Evolutionary conservation across 2,329 filamentous ascomycete genomes (phyloP).

Genomic region (Colletotrichum lentis): DNA sequence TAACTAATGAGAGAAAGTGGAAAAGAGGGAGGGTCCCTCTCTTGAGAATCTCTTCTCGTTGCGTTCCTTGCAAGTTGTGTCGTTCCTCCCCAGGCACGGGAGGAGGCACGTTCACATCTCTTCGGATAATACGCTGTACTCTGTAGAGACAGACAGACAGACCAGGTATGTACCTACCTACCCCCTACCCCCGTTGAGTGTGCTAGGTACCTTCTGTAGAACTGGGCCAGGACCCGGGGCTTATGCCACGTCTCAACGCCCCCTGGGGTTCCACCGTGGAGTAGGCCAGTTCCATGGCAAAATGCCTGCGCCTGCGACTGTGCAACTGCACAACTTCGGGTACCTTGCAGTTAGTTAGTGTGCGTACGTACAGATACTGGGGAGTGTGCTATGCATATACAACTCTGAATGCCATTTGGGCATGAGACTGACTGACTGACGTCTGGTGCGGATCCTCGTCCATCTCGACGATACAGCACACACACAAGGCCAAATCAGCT

Average conservation of each 20-base stretch:
- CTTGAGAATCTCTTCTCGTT: not conserved
- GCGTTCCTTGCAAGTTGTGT: not conserved
- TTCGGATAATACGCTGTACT: not conserved
- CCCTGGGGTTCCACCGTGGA: slow-evolving; percentile 25
- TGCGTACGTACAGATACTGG: not conserved
- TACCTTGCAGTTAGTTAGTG: slow-evolving; percentile 24
- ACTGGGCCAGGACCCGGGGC: not conserved
- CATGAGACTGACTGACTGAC: too few relatives aligned
- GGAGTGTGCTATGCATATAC: not conserved
- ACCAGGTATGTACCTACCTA: too few relatives aligned
- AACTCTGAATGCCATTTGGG: not conserved
- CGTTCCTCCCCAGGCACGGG: not conserved
- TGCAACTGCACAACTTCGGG: slow-evolving; percentile 25
- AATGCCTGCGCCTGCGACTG: slow-evolving; percentile 7
- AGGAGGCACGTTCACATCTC: not conserved
- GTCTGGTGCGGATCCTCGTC: slow-evolving; percentile 8
- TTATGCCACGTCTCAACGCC: slow-evolving; percentile 21
- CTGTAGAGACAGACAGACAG: not conserved
- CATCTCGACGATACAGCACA: not conserved
- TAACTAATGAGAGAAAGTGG: slow-evolving; percentile 17
- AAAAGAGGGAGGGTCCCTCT: slow-evolving; percentile 15
- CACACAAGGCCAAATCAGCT: too few relatives aligned
- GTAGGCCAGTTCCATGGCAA: not conserved
- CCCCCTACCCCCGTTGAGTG: too few relatives aligned
- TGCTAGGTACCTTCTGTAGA: too few relatives aligned